Percentiles rank a stretch among this genome's conserved stretches.
These are phyloP conservation scores for Saccharomycopsis javanensis DNA, from an alignment of 805 yeast genomes.

Conservation along the genomic window DNA sequence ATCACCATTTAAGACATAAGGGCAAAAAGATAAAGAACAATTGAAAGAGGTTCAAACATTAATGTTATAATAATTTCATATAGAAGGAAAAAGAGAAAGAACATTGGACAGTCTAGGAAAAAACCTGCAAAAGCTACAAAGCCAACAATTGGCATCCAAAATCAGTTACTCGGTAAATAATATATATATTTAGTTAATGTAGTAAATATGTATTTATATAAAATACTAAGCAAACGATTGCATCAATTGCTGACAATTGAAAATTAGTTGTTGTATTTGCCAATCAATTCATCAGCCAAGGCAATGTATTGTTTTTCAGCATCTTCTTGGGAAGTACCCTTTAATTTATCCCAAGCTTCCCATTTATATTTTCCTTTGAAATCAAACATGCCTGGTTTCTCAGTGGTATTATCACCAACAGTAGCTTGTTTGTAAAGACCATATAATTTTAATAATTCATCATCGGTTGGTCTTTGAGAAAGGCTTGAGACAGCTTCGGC, in stretches of 20 bases:
- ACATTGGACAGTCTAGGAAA: too few species aligned
- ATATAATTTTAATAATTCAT: constrained; percentile 78
- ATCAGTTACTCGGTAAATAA: too few species aligned
- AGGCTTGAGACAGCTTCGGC: constrained; percentile 75
- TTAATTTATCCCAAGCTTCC: constrained; percentile 88
- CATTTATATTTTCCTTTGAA: constrained; percentile 95
- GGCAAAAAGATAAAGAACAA: too few species aligned
- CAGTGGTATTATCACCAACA: constrained; percentile 82
- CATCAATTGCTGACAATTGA: neutral
- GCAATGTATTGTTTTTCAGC: constrained; percentile 79
- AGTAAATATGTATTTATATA: neutral
- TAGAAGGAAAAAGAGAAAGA: too few species aligned
- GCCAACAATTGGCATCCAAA: too few species aligned
- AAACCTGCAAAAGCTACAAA: too few species aligned
- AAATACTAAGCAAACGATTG: neutral
- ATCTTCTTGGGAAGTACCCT: constrained; percentile 80
- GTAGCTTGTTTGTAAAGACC: constrained; percentile 97
- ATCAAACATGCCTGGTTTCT: constrained; percentile 86
- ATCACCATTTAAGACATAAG: neutral
- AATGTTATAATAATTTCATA: too few species aligned
- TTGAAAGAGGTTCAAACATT: neutral
- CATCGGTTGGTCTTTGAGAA: constrained; percentile 71
- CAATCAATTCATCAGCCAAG: constrained; percentile 53
- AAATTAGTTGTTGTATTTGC: constrained; percentile 32
- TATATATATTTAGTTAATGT: too few species aligned